Evolutionary conservation across 2,329 filamentous ascomycete species (phyloP).

Genomic region (Aspergillus ruber): DNA sequence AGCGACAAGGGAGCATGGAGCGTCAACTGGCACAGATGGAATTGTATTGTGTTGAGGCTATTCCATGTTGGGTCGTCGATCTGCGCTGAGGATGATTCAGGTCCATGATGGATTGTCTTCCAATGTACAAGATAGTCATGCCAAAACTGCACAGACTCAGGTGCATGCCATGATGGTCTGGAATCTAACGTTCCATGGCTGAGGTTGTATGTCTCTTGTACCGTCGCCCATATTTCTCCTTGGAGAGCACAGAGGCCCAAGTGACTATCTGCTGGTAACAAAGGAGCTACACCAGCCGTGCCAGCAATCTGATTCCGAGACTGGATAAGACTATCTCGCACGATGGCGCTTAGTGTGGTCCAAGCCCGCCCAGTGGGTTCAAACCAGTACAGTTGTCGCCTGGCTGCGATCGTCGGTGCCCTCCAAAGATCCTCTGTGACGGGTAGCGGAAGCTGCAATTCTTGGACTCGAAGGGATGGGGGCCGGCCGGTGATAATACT

Average conservation of each 20-base stretch:
- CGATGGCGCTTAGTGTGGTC: not conserved
- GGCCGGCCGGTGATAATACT: not conserved
- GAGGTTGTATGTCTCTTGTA: not conserved
- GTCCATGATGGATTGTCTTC: not conserved
- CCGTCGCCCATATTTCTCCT: not conserved
- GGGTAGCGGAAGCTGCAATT: not conserved
- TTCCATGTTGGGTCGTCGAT: not conserved
- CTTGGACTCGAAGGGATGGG: not conserved
- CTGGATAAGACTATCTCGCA: not conserved
- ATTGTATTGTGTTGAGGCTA: not conserved
- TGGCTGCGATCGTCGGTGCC: not conserved
- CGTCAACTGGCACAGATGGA: not conserved
- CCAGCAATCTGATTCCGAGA: not conserved
- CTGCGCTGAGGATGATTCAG: not conserved
- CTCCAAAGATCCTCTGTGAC: not conserved
- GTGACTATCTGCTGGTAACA: not conserved
- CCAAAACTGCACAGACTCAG: not conserved
- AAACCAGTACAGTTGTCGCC: not conserved
- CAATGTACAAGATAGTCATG: not conserved
- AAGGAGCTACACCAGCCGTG: not conserved
- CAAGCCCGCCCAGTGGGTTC: not conserved
- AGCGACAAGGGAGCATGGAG: not conserved
- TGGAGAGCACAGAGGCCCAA: not conserved
- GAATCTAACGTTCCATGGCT: not conserved
- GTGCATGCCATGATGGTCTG: not conserved